Conservation (phyloP, 2,329 filamentous ascomycete genomes). For the Nigrospora osmanthi region DNA sequence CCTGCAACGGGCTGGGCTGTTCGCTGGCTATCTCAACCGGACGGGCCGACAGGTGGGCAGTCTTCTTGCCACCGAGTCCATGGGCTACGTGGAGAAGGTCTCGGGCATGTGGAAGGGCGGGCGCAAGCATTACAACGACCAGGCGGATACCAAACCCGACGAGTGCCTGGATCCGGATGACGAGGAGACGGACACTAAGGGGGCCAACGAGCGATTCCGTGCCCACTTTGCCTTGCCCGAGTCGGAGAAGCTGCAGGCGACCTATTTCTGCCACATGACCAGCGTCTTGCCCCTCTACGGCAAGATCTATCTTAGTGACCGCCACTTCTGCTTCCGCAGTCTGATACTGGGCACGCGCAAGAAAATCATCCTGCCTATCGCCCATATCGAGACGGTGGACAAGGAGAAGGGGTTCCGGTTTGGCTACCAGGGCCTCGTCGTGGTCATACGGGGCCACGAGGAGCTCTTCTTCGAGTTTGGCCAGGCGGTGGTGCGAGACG, state of each 20-base stretch:
- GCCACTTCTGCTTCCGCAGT: slow-evolving; percentile 87
- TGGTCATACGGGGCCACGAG: slow-evolving; percentile 91
- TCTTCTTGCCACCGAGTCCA: slow-evolving; percentile 79
- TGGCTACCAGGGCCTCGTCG: slow-evolving; percentile 80
- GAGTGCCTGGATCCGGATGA: slow-evolving; percentile 46
- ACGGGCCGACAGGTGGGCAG: slow-evolving; percentile 76
- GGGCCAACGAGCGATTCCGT: slow-evolving; percentile 74
- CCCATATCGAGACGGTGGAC: slow-evolving; percentile 85
- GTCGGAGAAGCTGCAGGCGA: slow-evolving; percentile 75
- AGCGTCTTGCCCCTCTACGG: slow-evolving; percentile 87
- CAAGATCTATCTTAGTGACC: slow-evolving; percentile 89
- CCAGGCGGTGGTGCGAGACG: slow-evolving; percentile 70
- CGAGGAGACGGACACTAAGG: slow-evolving; percentile 52
- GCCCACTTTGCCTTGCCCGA: slow-evolving; percentile 84
- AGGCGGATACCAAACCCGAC: slow-evolving; percentile 40
- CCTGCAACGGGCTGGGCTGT: slow-evolving; percentile 71
- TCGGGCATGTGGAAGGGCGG: slow-evolving; percentile 95
- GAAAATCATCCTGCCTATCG: slow-evolving; percentile 84
- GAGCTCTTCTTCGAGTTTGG: slow-evolving; percentile 95
- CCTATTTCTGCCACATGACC: slow-evolving; percentile 89
- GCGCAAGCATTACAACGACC: slow-evolving; percentile 75
- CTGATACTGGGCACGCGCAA: slow-evolving; percentile 82
- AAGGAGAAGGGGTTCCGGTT: slow-evolving; percentile 94
- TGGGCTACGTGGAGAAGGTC: slow-evolving; percentile 94
- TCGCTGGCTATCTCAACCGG: slow-evolving; percentile 75